Base-by-base conservation (phyloP, 345 rosid genomes). In the Barbarea vulgaris region DNA sequence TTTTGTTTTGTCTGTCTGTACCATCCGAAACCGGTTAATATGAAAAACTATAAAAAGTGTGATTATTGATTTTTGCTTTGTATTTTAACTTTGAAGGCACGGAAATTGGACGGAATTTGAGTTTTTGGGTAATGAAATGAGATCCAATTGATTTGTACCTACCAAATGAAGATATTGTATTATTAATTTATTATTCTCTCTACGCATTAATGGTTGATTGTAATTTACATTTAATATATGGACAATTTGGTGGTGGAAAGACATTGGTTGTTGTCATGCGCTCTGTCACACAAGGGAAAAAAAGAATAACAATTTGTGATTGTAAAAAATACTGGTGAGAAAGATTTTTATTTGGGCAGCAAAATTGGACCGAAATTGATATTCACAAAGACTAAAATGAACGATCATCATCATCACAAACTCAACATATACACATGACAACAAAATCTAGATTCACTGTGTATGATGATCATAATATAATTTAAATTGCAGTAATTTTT, bases 191-290 rank as follows among this genome's bases (percentile, higher is more conserved):
- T 10, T 13, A 9, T 74, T 74, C 19, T 57, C 2, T 55, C 9
- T 5, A 30, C 19, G 15, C 5, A 58, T 61, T 30, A 67, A 75
- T 47, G n/a, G 47, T 64, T 41, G 63, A 39, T 30, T 68, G 50
- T 31, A 56, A 61, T n/a, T 52, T 61, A 42, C 79, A 76, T 76
- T 76, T 52, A 69, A 41, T 52, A 68, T 51, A 10, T 31, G 22
- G 69, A 68, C 39, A 51, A 33, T 69, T 42, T 52, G 69, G 79
- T 69, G 69, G 69, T 52, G 41, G 37, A 39, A 76, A 60, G 56
- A 68, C 36, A 68, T 30, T 68, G 48, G 74, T 52, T 76, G 57
- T 61, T 69, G 64, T 52, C 79, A 61, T 62, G 9, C 21, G 17
- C 74, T 30, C 36, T 65, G 58, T 64, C 62, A 76, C 56, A 17